A percentile compares a stretch with the other conserved stretches of the same genome.
Conservation (phyloP, 75 land plant species). For the Cunninghamia lanceolata region DNA sequence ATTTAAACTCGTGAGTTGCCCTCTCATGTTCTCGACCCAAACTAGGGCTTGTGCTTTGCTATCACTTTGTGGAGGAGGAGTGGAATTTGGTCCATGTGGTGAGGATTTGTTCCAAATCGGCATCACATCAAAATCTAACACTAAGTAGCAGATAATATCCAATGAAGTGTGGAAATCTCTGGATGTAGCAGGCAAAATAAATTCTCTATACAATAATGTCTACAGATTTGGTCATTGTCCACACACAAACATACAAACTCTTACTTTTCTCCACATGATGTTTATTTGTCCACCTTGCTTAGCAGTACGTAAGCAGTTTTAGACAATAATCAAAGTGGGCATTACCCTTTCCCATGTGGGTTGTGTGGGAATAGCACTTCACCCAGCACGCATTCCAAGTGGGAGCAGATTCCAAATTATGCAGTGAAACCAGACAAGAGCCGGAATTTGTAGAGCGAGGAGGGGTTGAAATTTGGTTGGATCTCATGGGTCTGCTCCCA, state of each 20-base stretch:
- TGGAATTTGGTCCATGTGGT: no score
- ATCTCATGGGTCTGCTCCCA: not conserved
- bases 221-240: not conserved
- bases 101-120: no score
- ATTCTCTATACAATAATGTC: no score
- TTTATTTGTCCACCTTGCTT: not conserved
- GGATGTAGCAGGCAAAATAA: no score
- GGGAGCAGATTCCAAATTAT: not conserved
- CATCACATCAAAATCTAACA: no score
- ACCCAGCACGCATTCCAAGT: constrained; percentile 1
- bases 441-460: not conserved
- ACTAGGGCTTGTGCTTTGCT: no score
- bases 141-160: no score
- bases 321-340: not conserved
- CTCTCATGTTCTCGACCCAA: no score
- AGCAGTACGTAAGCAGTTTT: not conserved
- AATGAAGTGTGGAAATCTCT: no score
- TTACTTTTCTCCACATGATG: not conserved
- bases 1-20: no score
- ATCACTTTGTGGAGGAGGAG: no score
- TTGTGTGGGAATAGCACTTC: not conserved
- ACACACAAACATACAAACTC: not conserved
- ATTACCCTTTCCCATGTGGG: not conserved
- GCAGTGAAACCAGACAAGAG: not conserved
- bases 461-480: not conserved